Conservation (phyloP, 2,329 filamentous ascomycete species). For the Gnomoniopsis sp. region DNA sequence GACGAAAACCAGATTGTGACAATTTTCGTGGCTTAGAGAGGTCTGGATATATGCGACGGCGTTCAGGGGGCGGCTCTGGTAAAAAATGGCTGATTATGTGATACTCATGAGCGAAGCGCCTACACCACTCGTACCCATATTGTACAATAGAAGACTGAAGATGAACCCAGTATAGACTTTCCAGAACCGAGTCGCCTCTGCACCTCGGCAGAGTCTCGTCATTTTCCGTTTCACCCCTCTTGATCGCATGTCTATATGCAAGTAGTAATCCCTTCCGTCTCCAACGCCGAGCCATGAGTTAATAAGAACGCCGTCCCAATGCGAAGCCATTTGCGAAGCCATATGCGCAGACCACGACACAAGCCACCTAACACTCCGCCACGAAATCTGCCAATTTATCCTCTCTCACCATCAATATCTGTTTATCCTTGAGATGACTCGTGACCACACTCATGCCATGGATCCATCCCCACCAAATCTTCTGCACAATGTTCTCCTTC, state of each 20-base stretch:
- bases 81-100: not conserved
- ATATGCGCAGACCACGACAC: not conserved
- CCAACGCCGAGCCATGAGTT: not conserved
- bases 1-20: not conserved
- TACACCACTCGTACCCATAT: constrained; percentile 14
- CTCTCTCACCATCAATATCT: constrained; percentile 43
- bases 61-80: not conserved
- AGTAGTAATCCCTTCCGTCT: too few relatives aligned
- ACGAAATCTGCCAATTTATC: constrained; percentile 36
- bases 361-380: constrained; percentile 15
- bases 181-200: too few relatives aligned
- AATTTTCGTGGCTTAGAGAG: not conserved
- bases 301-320: not conserved
- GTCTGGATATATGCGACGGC: not conserved
- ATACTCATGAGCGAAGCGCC: not conserved
- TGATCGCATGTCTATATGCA: too few relatives aligned
- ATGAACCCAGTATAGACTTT: too few relatives aligned
- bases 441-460: constrained; percentile 36
- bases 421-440: constrained; percentile 37
- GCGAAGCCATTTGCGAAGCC: not conserved
- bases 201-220: too few relatives aligned
- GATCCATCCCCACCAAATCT: constrained; percentile 46
- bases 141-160: not conserved
- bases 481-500: constrained; percentile 39
- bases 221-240: too few relatives aligned